Conservation (phyloP, 2,329 filamentous ascomycete species). For the Trichoderma guizhouense region DNA sequence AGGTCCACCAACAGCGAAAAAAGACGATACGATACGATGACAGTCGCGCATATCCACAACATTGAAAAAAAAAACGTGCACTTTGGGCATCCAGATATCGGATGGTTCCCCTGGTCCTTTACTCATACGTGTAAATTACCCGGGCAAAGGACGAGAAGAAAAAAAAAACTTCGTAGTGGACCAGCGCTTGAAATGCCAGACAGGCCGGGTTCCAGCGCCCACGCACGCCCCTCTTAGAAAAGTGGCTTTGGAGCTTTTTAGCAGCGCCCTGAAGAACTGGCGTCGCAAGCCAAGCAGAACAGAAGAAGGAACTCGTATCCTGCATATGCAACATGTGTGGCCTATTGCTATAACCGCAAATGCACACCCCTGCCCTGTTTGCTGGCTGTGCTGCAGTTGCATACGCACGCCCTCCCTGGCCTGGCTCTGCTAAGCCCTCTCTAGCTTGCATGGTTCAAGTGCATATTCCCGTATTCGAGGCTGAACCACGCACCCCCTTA, state of each 20-base stretch:
- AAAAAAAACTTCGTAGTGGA: slow-evolving; percentile 5
- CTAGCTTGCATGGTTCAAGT: background rate
- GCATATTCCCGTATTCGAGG: slow-evolving; percentile 3
- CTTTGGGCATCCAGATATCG: background rate
- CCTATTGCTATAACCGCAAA: background rate
- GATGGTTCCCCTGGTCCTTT: slow-evolving; percentile 7
- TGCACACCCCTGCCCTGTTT: background rate
- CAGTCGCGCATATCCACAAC: background rate
- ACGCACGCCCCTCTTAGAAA: background rate
- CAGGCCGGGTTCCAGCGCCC: slow-evolving; percentile 13
- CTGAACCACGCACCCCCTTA: background rate
- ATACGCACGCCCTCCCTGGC: background rate
- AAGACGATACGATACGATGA: background rate
- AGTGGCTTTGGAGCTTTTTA: slow-evolving; percentile 9
- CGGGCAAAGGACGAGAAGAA: background rate
- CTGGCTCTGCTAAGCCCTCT: slow-evolving; percentile 7
- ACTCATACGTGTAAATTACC: background rate
- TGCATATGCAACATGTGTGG: background rate
- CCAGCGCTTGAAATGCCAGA: slow-evolving; percentile 5
- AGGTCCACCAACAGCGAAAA: background rate
- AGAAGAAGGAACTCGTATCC: background rate
- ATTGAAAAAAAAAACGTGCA: background rate
- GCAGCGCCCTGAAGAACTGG: slow-evolving; percentile 8
- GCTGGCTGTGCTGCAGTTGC: background rate
- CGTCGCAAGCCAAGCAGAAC: background rate